Percentiles rank a stretch among this genome's conserved stretches.
Conservation (phyloP, 1,284 basidiomycete genomes). For the Phaffia rhodozyma region DNA sequence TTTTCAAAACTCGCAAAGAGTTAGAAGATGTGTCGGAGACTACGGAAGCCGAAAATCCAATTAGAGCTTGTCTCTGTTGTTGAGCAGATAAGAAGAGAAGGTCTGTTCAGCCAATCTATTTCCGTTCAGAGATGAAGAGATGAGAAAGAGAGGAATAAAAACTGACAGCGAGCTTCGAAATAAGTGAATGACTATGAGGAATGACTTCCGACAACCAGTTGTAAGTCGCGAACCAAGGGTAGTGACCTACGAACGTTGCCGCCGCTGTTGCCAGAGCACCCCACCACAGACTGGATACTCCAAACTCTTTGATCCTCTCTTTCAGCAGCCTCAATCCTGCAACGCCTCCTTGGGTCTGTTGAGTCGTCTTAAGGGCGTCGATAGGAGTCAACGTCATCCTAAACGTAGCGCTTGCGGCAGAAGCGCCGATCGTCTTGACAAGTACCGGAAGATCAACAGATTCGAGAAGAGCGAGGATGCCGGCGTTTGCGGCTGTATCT, state of each 20-base stretch:
- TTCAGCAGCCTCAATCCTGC: slow-evolving; percentile 52
- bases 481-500: slow-evolving; percentile 54
- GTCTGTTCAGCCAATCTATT: too few relatives aligned
- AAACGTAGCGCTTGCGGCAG: slow-evolving; percentile 49
- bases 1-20: slow-evolving; percentile 80
- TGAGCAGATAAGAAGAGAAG: neutral
- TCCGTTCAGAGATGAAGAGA: too few relatives aligned
- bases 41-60: slow-evolving; percentile 70
- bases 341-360: slow-evolving; percentile 68
- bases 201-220: slow-evolving; percentile 59
- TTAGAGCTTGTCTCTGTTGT: slow-evolving; percentile 57
- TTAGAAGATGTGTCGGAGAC: slow-evolving; percentile 72
- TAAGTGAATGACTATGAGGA: slow-evolving; percentile 44
- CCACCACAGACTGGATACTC: slow-evolving; percentile 68
- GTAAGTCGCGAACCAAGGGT: slow-evolving; percentile 48
- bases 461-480: slow-evolving; percentile 30
- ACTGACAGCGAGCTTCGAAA: slow-evolving; percentile 45
- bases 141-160: neutral
- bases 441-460: slow-evolving; percentile 30
- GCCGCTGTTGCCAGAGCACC: slow-evolving; percentile 77
- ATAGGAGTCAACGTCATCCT: slow-evolving; percentile 74
- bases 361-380: slow-evolving; percentile 81
- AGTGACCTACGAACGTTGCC: slow-evolving; percentile 83
- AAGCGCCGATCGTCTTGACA: slow-evolving; percentile 32
- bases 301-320: slow-evolving; percentile 57